Evolutionary conservation across 2,329 filamentous ascomycete genomes (phyloP), one percentile per base, ranked within the genome.

Genomic region (Boeremia exigua): DNA sequence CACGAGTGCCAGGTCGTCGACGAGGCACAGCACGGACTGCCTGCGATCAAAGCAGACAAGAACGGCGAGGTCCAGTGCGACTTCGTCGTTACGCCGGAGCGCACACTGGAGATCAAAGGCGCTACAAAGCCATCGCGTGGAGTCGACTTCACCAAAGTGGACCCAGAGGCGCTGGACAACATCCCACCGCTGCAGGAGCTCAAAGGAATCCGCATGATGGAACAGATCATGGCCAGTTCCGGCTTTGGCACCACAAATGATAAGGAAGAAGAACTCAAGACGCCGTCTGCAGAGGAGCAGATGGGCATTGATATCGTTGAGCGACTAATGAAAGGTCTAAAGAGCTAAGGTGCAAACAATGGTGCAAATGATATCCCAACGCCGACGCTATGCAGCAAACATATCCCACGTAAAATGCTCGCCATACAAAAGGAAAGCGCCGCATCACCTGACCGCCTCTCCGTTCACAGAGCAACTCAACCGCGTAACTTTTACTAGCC

Each of bases 1-100:
- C 78, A 80, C 59, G 68, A 72, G 15, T 80, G 77, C 50, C 78
- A 80, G 61, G 69, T 80, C 9, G 61, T 80, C 23, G 68, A 75
- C 17, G 71, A 76, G 49, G 46, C 37, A 2, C 48, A 48, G 9
- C 29, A 62, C 5, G 61, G 61, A 0, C 15, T 69, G 10, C 64
- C 77, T 14, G 39, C 50, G 3, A 54, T 67, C 36, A 57, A 48
- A 23, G 69, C 60, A 8, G 50, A 56, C 2, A 75, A 77, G 43
- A 55, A 60, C 1, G 78, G 73, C 46, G 77, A 80, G 58, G 77
- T 77, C 1, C 75, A 76, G 11, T 79, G 75, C 54, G 77, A 80
- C 55, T 71, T 74, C 33, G 65, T 80, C 8, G 61, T 77, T 15
- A 79, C 77, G 2, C 72, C 76, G 6, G 69, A 72, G 7, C 63